Percentiles rank a stretch among this genome's conserved stretches.
These are phyloP conservation scores for Lichtheimia corymbifera DNA, from an alignment of 371 early-diverging fungal species.

Conservation along the genomic window DNA sequence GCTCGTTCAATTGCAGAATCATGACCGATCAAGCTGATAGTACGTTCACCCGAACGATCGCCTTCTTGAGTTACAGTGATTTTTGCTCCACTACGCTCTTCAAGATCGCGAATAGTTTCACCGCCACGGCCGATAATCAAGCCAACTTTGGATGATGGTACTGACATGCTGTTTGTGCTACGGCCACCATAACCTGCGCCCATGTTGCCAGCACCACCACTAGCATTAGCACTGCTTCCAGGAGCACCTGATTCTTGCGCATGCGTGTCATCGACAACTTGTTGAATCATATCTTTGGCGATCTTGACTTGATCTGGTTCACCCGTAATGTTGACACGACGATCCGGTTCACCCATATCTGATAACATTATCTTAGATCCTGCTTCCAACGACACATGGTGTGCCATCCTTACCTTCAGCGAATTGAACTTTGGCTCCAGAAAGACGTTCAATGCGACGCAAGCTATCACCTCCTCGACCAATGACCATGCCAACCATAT, in stretches of 20 bases:
- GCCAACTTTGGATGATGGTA: slow-evolving; percentile 79
- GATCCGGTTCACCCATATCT: slow-evolving; percentile 55
- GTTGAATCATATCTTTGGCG: slow-evolving; percentile 65
- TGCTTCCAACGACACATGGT: not conserved
- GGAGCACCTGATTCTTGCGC: slow-evolving; percentile 26
- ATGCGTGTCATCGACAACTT: slow-evolving; percentile 47
- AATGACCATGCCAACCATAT: slow-evolving; percentile 83
- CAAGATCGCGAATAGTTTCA: slow-evolving; percentile 86
- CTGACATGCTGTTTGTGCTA: slow-evolving; percentile 45
- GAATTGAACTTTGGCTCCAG: slow-evolving; percentile 76
- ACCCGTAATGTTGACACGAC: slow-evolving; percentile 69
- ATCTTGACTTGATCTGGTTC: slow-evolving; percentile 57
- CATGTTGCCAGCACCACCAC: not conserved
- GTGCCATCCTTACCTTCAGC: slow-evolving; percentile 46
- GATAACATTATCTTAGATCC: not conserved
- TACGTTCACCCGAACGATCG: slow-evolving; percentile 59
- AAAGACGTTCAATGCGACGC: slow-evolving; percentile 73
- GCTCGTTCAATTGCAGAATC: slow-evolving; percentile 73
- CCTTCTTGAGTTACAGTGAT: slow-evolving; percentile 64
- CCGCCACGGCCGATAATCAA: slow-evolving; percentile 89
- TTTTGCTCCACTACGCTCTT: slow-evolving; percentile 77
- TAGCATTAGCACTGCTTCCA: not conserved
- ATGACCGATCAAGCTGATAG: slow-evolving; percentile 74
- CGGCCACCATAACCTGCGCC: slow-evolving; percentile 19
- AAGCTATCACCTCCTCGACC: slow-evolving; percentile 84